Conservation (phyloP, 805 yeast genomes). For the Metschnikowia borealis region DNA sequence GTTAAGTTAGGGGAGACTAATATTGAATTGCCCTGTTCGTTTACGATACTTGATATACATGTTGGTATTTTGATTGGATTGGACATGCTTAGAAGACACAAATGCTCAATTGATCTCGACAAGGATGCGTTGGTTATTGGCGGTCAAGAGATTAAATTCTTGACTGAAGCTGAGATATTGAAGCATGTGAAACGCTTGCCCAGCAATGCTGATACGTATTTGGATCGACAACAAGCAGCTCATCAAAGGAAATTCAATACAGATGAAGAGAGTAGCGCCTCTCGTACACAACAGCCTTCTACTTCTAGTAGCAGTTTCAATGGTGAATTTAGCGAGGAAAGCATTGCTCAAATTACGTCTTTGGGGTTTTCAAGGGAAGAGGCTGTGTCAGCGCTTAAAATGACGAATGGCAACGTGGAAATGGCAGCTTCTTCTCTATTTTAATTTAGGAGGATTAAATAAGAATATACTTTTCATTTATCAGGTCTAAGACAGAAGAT, state of each 20-base stretch:
- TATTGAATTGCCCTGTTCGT: slow-evolving; percentile 39
- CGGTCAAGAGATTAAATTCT: slow-evolving; percentile 66
- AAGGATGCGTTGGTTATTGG: slow-evolving; percentile 64
- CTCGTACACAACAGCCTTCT: neutral
- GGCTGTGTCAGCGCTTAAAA: slow-evolving; percentile 60
- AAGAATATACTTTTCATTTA: neutral
- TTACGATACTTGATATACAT: slow-evolving; percentile 52
- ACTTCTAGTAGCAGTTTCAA: neutral
- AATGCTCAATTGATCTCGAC: slow-evolving; percentile 72
- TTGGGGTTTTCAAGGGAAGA: slow-evolving; percentile 70
- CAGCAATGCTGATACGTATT: neutral
- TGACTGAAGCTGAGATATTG: slow-evolving; percentile 68
- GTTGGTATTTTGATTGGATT: slow-evolving; percentile 81
- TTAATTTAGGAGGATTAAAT: slow-evolving; percentile 9
- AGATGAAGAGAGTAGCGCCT: neutral
- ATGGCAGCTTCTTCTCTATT: slow-evolving; percentile 80
- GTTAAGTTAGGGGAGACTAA: slow-evolving; percentile 61
- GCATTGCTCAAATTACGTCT: slow-evolving; percentile 40
- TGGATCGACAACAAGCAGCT: neutral
- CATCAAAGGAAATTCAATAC: neutral
- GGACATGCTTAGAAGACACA: slow-evolving; percentile 87
- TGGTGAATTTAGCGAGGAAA: neutral
- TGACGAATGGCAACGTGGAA: slow-evolving; percentile 75
- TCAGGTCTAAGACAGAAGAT: neutral
- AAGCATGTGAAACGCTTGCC: slow-evolving; percentile 13